Conservation (phyloP, 2,329 filamentous ascomycete species). For the Penicillium sp. region DNA sequence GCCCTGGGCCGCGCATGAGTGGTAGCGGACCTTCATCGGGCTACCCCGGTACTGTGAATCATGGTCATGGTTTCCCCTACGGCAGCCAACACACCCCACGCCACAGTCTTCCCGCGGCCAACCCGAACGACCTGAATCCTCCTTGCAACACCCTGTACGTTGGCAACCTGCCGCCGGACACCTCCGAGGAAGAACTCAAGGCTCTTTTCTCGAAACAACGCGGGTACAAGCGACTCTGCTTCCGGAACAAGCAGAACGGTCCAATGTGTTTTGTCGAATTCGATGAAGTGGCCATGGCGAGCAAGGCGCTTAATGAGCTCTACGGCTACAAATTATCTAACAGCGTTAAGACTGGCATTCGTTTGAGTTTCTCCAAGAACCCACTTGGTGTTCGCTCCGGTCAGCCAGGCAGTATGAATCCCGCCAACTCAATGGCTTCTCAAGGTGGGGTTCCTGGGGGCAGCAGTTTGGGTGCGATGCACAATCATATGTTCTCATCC, state of each 20-base stretch:
- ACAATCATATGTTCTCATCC: slow-evolving; percentile 59
- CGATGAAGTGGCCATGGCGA: slow-evolving; percentile 85
- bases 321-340: slow-evolving; percentile 85
- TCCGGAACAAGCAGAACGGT: slow-evolving; percentile 88
- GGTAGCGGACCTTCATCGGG: slow-evolving; percentile 49
- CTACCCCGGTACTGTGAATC: slow-evolving; percentile 55
- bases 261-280: slow-evolving; percentile 99
- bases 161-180: slow-evolving; percentile 89
- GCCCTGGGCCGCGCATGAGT: slow-evolving; percentile 39
- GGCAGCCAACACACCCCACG: slow-evolving; percentile 53
- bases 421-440: slow-evolving; percentile 47
- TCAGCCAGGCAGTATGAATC: slow-evolving; percentile 54
- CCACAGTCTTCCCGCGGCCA: slow-evolving; percentile 76
- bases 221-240: slow-evolving; percentile 91
- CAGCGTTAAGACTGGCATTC: slow-evolving; percentile 88
- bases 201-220: slow-evolving; percentile 86
- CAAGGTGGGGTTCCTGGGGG: slow-evolving; percentile 53
- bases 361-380: slow-evolving; percentile 95
- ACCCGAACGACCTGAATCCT: slow-evolving; percentile 92
- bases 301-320: slow-evolving; percentile 80
- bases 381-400: slow-evolving; percentile 83
- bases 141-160: slow-evolving; percentile 98
- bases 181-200: slow-evolving; percentile 92
- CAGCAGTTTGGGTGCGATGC: slow-evolving; percentile 50
- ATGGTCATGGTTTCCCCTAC: slow-evolving; percentile 52